Percentiles rank a stretch among this genome's conserved stretches.
Conservation (phyloP, 495 filamentous ascomycete species). For the Xylaria flabelliformis region DNA sequence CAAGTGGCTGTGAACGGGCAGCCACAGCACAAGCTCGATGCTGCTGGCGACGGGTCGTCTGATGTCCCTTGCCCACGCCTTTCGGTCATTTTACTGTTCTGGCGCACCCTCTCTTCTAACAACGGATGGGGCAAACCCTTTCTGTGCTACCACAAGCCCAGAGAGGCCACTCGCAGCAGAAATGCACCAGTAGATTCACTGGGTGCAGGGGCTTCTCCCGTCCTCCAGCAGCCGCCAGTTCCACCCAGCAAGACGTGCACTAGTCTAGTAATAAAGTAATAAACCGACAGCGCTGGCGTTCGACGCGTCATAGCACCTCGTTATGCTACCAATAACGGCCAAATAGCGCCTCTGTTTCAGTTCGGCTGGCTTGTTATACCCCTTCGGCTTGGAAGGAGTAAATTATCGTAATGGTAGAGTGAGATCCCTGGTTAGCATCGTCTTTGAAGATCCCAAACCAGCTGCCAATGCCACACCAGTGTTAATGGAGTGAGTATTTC, state of each 20-base stretch:
- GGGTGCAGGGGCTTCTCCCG: constrained; percentile 3
- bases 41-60: neutral
- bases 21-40: constrained; percentile 15
- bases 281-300: neutral
- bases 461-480: constrained; percentile 8
- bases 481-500: constrained; percentile 3
- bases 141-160: constrained; percentile 24
- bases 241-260: constrained; percentile 2
- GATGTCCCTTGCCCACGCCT: constrained; percentile 8
- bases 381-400: neutral
- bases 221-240: constrained; percentile 18
- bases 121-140: constrained; percentile 20
- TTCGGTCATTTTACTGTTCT: constrained; percentile 5
- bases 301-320: constrained; percentile 9
- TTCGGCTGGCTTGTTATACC: neutral
- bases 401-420: neutral
- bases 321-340: neutral
- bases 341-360: constrained; percentile 21
- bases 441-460: constrained; percentile 6
- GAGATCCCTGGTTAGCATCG: no score
- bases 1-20: constrained; percentile 23
- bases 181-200: constrained; percentile 18
- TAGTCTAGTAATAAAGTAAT: neutral
- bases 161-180: constrained; percentile 24
- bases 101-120: neutral